phyloP scores from a whole-genome alignment of 495 filamentous ascomycete species.

The Aspergillus hancockii region DNA sequence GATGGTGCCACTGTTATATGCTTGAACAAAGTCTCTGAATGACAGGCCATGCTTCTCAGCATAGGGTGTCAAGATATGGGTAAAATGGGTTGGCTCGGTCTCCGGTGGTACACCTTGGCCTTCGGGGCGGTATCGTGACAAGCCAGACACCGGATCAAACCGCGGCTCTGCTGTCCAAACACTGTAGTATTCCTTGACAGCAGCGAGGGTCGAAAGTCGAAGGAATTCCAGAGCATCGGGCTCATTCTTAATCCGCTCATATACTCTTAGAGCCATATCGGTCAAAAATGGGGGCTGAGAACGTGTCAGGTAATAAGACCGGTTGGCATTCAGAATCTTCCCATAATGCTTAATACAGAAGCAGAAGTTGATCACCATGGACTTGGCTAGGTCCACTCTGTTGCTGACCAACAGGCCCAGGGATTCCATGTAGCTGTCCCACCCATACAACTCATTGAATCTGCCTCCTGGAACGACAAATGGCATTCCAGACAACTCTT shows the following conservation, averaged over 20 bases:
- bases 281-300: constrained; percentile 97
- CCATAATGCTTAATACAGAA: constrained; percentile 98
- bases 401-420: constrained; percentile 81
- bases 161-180: constrained; percentile 86
- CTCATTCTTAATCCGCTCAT: constrained; percentile 82
- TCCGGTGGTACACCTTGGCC: constrained; percentile 93
- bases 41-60: constrained; percentile 78
- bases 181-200: constrained; percentile 94
- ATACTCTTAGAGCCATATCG: constrained; percentile 91
- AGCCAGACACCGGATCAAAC: constrained; percentile 74
- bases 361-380: constrained; percentile 93
- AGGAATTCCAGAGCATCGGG: constrained; percentile 77
- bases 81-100: constrained; percentile 86
- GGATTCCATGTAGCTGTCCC: constrained; percentile 98
- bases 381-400: constrained; percentile 79
- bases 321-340: constrained; percentile 95
- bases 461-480: constrained; percentile 95
- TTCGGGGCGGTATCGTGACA: constrained; percentile 85
- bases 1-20: constrained; percentile 79
- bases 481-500: constrained; percentile 73
- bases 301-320: constrained; percentile 89
- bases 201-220: constrained; percentile 74
- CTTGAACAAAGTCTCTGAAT: constrained; percentile 78
- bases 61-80: constrained; percentile 83
- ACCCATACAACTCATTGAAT: constrained; percentile 97